These are phyloP conservation scores for Fusarium protoensiforme DNA, from an alignment of 2,329 filamentous ascomycete species.

Conservation along the genomic window DNA sequence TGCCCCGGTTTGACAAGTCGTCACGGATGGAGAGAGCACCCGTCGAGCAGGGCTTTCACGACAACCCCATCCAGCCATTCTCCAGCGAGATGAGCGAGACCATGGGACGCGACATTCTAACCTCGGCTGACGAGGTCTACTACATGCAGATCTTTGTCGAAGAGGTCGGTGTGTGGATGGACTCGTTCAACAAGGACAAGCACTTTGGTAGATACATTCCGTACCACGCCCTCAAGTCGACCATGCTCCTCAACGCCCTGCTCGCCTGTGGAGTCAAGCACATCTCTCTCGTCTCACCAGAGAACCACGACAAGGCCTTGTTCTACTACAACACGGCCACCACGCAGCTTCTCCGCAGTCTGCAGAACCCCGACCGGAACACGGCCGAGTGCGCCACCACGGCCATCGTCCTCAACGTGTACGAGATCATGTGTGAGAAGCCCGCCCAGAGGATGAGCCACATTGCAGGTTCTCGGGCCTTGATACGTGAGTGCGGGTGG, in stretches of 20 bases:
- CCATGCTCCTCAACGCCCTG: conserved; percentile 90
- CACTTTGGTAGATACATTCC: conserved; percentile 90
- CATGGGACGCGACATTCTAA: conserved; percentile 70
- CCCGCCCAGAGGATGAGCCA: conserved; percentile 87
- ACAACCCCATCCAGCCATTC: conserved; percentile 1
- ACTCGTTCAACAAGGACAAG: conserved; percentile 85
- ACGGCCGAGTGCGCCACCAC: conserved; percentile 87
- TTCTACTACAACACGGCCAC: conserved; percentile 90
- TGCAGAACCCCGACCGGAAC: conserved; percentile 88
- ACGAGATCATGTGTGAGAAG: conserved; percentile 90
- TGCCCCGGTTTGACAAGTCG: conserved; percentile 46
- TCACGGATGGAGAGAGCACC: conserved; percentile 4
- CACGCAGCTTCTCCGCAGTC: conserved; percentile 76
- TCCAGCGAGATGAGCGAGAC: background rate
- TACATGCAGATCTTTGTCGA: conserved; percentile 94
- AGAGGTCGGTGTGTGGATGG: conserved; percentile 94
- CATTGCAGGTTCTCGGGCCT: conserved; percentile 82
- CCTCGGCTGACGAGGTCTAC: conserved; percentile 80
- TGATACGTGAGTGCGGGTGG: conserved; percentile 93
- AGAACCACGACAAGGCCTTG: conserved; percentile 80
- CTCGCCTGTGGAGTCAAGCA: conserved; percentile 90
- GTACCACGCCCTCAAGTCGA: conserved; percentile 81
- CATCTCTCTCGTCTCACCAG: conserved; percentile 76
- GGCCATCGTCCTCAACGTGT: conserved; percentile 89
- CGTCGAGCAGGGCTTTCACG: conserved; percentile 6